Evolutionary conservation across 805 yeast genomes (phyloP).

Genomic region (Zygosaccharomyces bisporus): DNA sequence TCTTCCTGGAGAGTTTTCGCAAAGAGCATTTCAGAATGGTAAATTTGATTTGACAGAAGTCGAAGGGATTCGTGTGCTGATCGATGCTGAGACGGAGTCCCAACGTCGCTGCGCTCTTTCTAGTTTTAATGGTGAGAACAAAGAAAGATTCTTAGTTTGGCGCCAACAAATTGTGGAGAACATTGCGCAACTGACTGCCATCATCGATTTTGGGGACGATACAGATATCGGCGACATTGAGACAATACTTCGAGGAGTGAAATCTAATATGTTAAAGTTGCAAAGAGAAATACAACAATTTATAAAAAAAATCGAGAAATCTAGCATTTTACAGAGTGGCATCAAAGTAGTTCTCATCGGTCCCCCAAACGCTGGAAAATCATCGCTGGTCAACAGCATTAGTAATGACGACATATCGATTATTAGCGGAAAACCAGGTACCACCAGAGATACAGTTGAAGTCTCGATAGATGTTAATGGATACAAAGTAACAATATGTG

Average conservation of each 20-base stretch:
- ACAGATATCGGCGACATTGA: slow-evolving; percentile 70
- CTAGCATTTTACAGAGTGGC: slow-evolving; percentile 68
- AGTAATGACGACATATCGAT: slow-evolving; percentile 82
- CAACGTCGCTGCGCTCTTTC: slow-evolving; percentile 74
- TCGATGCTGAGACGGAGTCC: slow-evolving; percentile 90
- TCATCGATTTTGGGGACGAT: slow-evolving; percentile 94
- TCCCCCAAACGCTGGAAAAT: slow-evolving; percentile 95
- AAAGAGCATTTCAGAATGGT: slow-evolving; percentile 80
- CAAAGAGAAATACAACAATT: slow-evolving; percentile 43
- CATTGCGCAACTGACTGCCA: slow-evolving; percentile 75
- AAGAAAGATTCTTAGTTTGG: slow-evolving; percentile 58
- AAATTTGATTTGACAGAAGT: slow-evolving; percentile 81
- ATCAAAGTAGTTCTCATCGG: slow-evolving; percentile 73
- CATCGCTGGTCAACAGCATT: slow-evolving; percentile 73
- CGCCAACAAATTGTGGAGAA: slow-evolving; percentile 58
- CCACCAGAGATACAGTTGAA: slow-evolving; percentile 86
- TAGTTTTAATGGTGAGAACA: slow-evolving; percentile 69
- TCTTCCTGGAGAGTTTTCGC: slow-evolving; percentile 88
- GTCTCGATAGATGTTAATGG: slow-evolving; percentile 80
- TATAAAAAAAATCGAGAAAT: slow-evolving; percentile 45
- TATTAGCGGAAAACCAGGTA: slow-evolving; percentile 88
- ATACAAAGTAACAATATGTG: slow-evolving; percentile 77
- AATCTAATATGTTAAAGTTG: slow-evolving; percentile 40
- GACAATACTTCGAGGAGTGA: slow-evolving; percentile 50
- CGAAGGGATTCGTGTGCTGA: slow-evolving; percentile 84